These are phyloP conservation scores for Centrapalus pauciflorus DNA, from an alignment of 129 eudicot species.

Conservation along the genomic window DNA sequence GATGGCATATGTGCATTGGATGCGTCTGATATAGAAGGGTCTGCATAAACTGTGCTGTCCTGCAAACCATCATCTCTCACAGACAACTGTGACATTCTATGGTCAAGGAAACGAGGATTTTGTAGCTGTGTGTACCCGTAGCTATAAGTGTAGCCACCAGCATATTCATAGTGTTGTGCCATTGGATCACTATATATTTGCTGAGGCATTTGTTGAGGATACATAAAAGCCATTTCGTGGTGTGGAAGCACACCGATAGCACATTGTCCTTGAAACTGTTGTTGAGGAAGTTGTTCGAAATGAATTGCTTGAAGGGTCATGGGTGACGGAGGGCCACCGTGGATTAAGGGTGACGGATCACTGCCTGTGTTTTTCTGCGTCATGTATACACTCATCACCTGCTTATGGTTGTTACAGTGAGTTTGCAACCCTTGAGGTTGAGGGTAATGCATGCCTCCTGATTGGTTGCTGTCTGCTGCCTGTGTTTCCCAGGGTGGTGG, in stretches of 20 bases:
- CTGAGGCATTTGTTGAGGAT: slow-evolving; percentile 1
- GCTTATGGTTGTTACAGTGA: background rate
- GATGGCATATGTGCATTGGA: background rate
- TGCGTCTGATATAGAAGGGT: background rate
- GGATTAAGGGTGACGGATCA: background rate
- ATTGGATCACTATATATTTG: slow-evolving; percentile 1
- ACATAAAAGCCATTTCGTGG: background rate
- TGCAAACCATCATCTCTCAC: background rate
- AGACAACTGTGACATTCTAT: background rate
- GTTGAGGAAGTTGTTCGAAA: background rate
- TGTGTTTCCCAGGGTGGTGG: slow-evolving; percentile 94
- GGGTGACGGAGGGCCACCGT: background rate
- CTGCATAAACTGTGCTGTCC: background rate
- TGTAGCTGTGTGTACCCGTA: background rate
- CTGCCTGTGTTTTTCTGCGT: background rate
- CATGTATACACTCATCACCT: background rate
- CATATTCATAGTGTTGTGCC: background rate
- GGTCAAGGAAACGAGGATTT: background rate
- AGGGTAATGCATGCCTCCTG: slow-evolving; percentile 23
- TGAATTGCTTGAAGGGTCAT: background rate
- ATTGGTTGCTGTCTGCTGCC: slow-evolving; percentile 32
- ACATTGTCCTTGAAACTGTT: background rate
- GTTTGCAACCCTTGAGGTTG: slow-evolving; percentile 22
- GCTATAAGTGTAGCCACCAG: background rate
- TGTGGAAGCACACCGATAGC: background rate